Conservation (phyloP, 805 yeast species). For the Kazachstania martiniae region DNA sequence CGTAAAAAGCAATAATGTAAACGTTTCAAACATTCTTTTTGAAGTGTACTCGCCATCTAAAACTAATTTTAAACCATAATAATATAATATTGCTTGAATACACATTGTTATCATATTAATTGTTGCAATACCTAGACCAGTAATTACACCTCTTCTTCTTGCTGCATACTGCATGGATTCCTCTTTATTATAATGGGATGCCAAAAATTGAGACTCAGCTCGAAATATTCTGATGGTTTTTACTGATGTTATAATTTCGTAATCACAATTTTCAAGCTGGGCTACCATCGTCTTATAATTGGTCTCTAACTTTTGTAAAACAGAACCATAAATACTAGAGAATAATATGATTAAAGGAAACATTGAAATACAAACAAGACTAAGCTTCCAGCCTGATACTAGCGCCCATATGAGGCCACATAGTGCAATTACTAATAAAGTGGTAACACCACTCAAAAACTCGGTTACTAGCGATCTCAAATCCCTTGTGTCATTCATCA, state of each 20-base stretch:
- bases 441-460: constrained; percentile 43
- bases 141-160: constrained; percentile 39
- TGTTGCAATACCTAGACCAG: constrained; percentile 60
- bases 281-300: constrained; percentile 48
- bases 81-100: constrained; percentile 65
- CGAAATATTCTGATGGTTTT: constrained; percentile 53
- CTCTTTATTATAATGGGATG: constrained; percentile 28
- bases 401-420: constrained; percentile 73
- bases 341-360: constrained; percentile 50
- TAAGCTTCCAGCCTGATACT: constrained; percentile 72
- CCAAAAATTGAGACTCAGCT: constrained; percentile 38
- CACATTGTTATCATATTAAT: constrained; percentile 42
- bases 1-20: constrained; percentile 65
- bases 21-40: constrained; percentile 53
- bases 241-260: constrained; percentile 47
- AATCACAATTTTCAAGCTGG: constrained; percentile 37
- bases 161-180: constrained; percentile 32
- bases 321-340: constrained; percentile 40
- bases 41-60: constrained; percentile 44
- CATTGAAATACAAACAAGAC: constrained; percentile 71
- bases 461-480: constrained; percentile 54
- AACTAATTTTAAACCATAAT: constrained; percentile 70
- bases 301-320: constrained; percentile 47
- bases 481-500: constrained; percentile 78
- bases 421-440: constrained; percentile 42